These are phyloP conservation scores for Tulasnella sp. DNA, from an alignment of 768 basidiomycete species.

Conservation along the genomic window DNA sequence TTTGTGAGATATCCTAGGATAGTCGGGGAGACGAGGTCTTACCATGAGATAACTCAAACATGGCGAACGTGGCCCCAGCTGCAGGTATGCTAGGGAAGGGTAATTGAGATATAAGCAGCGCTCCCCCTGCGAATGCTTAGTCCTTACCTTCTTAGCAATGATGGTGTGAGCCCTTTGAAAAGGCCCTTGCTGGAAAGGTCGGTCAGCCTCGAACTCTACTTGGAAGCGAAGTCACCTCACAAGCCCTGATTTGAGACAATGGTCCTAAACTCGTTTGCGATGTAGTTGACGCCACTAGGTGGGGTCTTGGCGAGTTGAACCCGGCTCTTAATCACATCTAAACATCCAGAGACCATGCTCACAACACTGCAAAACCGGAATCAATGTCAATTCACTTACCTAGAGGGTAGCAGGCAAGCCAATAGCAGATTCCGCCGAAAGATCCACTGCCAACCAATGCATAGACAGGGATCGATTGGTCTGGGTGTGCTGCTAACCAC, in stretches of 20 bases:
- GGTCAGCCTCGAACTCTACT: background rate
- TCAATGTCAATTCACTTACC: conserved; percentile 35
- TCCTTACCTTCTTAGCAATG: conserved; percentile 9
- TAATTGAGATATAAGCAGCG: background rate
- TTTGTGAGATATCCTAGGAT: background rate
- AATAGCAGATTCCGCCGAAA: conserved; percentile 83
- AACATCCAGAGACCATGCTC: background rate
- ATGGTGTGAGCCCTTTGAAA: conserved; percentile 68
- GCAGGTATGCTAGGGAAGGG: conserved; percentile 64
- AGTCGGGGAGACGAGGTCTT: background rate
- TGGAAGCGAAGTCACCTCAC: conserved; percentile 37
- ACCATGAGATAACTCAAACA: conserved; percentile 71
- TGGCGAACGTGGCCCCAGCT: conserved; percentile 83
- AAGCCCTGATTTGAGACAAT: conserved; percentile 41
- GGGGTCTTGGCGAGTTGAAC: conserved; percentile 72
- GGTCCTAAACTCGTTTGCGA: conserved; percentile 51
- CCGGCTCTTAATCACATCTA: conserved; percentile 87
- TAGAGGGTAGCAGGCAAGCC: conserved; percentile 88
- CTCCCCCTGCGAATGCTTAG: background rate
- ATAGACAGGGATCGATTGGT: conserved; percentile 71
- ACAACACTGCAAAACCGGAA: background rate
- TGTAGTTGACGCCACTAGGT: conserved; percentile 59
- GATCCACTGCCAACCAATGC: conserved; percentile 75
- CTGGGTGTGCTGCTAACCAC: conserved; percentile 52
- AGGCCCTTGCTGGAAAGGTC: conserved; percentile 45